Conservation (phyloP, 768 basidiomycete species). For the Tulasnella sp. region DNA sequence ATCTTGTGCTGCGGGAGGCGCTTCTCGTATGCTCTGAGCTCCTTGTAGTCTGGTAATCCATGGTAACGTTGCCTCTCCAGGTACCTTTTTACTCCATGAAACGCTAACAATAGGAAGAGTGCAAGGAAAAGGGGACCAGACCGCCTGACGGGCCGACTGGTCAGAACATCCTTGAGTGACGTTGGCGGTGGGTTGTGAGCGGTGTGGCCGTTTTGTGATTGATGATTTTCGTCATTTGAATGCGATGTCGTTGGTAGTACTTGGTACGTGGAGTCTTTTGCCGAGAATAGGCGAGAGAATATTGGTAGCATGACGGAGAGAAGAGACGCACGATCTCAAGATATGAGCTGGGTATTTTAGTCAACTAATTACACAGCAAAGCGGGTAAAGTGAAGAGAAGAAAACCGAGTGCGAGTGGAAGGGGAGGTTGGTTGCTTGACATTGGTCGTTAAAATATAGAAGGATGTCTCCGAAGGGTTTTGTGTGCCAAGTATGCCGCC, state of each 20-base stretch:
- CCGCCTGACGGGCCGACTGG: background rate
- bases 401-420: background rate
- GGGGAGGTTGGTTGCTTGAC: background rate
- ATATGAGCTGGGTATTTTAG: background rate
- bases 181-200: background rate
- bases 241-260: background rate
- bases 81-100: background rate
- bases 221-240: background rate
- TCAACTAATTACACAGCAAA: background rate
- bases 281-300: background rate
- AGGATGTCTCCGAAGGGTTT: background rate
- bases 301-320: background rate
- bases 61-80: background rate
- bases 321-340: background rate
- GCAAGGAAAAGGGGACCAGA: slow-evolving; percentile 11
- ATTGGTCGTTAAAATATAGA: background rate
- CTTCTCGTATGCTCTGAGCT: slow-evolving; percentile 47
- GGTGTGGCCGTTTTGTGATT: background rate
- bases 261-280: slow-evolving; percentile 14
- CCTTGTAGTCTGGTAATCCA: slow-evolving; percentile 20
- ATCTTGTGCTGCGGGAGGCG: slow-evolving; percentile 56
- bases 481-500: background rate
- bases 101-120: background rate
- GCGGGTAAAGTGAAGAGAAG: background rate
- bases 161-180: background rate